Base-by-base conservation (phyloP, 208 protist species). In the Trichomonas vaginalis region DNA sequence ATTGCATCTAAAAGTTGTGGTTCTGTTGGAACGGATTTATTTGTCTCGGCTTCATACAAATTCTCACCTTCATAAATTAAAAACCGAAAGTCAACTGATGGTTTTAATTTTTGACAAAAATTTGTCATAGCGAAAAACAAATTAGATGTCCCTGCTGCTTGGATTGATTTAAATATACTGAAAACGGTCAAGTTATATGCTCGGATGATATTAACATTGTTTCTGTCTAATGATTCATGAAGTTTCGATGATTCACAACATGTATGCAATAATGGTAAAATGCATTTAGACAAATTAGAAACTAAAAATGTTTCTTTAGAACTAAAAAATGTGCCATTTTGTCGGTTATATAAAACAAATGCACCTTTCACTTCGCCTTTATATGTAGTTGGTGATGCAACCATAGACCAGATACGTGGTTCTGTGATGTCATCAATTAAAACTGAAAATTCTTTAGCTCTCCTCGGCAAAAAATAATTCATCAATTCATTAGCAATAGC, bases 1-100 rank as follows among this genome's bases (percentile, higher is more conserved):
- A 90, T 90, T 0, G 82, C 82, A 90, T 90, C 82, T 49, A 90
- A n/a, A 46, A 90, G 12, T 90, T 90, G 82, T 48, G 82, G 82
- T 40, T 90, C 82, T 23, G 17, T 45, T 48, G 82, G 17, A 49
- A 90, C 82, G 12, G 17, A 21, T 23, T 46, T 90, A 14, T 45
- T 90, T 46, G 8, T 39, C 32, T 27, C n/a, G 12, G 42, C 4
- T 48, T 90, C 15, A 21, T 48, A 21, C 35, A 90, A 35, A 48
- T 90, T 90, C 21, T 90, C 82, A 48, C 14, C 42, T 45, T 90
- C 42, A 48, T 90, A 90, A n/a, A 90, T 37, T 45, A 90, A 37
- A 35, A 90, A 27, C 17, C 82, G 6, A 48, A 35, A 48, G 12
- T 15, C 4, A 21, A 90, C 42, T 46, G 35, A 45, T 49, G 82